These are phyloP conservation scores for Thraustotheca clavata DNA, from an alignment of 352 stramenopile genomes.

Conservation along the genomic window DNA sequence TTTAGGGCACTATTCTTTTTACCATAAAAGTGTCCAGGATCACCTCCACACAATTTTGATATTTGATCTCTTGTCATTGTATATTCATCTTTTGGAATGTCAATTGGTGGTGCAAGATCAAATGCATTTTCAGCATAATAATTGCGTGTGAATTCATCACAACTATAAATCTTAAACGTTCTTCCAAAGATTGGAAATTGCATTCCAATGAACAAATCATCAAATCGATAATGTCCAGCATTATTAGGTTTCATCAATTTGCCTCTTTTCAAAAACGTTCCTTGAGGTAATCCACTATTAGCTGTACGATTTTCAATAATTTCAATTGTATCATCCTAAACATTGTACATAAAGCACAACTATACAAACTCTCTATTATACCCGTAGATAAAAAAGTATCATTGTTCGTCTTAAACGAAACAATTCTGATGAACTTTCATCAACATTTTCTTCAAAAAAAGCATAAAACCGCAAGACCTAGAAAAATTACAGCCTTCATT, in stretches of 20 bases:
- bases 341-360: not conserved
- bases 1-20: conserved; percentile 72
- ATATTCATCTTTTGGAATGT: conserved; percentile 76
- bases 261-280: conserved; percentile 76
- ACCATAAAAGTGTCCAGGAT: conserved; percentile 64
- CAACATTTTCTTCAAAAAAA: conserved; percentile 77
- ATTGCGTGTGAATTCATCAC: conserved; percentile 59
- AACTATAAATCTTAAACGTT: conserved; percentile 69
- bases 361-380: not conserved
- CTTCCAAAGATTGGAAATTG: conserved; percentile 67
- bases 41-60: conserved; percentile 54
- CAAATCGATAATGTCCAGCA: conserved; percentile 31
- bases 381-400: conserved; percentile 63
- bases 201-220: conserved; percentile 55
- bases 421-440: conserved; percentile 75
- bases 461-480: conserved; percentile 71
- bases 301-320: conserved; percentile 72
- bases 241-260: conserved; percentile 54
- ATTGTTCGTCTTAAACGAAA: conserved; percentile 62
- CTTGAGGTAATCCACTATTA: conserved; percentile 83
- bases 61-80: conserved; percentile 70
- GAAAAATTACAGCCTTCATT: not conserved
- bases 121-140: conserved; percentile 41
- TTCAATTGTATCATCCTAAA: conserved; percentile 74
- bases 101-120: conserved; percentile 40